These are phyloP conservation scores for Phaffia tasmanica DNA, from an alignment of 768 basidiomycete genomes.

Conservation along the genomic window DNA sequence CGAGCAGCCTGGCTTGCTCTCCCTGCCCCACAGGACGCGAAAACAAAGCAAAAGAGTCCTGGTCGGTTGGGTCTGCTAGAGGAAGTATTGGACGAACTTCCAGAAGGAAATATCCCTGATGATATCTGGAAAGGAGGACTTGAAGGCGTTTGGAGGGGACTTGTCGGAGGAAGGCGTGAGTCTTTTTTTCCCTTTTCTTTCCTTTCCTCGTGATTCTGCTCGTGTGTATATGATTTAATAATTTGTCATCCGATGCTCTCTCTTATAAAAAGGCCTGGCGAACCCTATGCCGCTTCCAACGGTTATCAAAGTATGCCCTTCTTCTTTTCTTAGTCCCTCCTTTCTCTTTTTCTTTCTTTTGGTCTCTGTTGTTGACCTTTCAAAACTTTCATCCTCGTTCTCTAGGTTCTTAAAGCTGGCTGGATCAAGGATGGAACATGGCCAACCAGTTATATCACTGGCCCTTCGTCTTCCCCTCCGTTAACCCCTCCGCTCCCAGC, in stretches of 20 bases:
- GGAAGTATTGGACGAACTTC: background rate
- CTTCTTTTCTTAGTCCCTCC: background rate
- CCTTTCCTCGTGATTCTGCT: too few species aligned
- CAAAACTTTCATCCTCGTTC: too few species aligned
- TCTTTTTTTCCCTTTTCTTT: background rate
- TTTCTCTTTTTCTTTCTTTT: too few species aligned
- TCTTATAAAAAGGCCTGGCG: background rate
- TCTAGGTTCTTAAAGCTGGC: too few species aligned
- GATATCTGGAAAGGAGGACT: conserved; percentile 2
- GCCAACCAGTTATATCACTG: too few species aligned
- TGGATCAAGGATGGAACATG: too few species aligned
- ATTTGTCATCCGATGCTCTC: background rate
- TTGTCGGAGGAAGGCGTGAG: conserved; percentile 11
- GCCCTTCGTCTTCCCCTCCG: too few species aligned
- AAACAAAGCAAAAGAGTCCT: background rate
- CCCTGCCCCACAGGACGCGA: background rate
- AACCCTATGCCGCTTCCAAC: conserved; percentile 7
- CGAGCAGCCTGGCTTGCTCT: conserved; percentile 2
- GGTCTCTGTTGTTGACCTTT: too few species aligned
- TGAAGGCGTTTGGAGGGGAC: conserved; percentile 6
- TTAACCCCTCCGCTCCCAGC: too few species aligned
- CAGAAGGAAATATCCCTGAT: background rate
- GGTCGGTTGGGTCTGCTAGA: background rate
- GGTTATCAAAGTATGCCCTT: conserved; percentile 6
- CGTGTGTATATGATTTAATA: too few species aligned